Base-by-base conservation (phyloP, 306 rosid species). In the Heteromeles arbutifolia region DNA sequence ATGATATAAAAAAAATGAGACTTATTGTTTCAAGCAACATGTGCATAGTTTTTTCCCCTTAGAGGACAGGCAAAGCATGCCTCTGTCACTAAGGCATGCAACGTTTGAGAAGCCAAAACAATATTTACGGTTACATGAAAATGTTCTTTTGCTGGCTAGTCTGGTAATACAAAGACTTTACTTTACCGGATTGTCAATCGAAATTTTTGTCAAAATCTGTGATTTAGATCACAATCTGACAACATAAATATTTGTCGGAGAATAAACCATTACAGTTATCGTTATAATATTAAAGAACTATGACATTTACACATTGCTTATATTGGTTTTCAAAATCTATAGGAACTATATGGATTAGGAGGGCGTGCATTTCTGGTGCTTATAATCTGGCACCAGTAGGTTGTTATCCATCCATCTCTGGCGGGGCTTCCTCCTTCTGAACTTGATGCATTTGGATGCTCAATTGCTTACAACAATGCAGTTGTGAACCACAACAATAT, bases 341-440 rank as follows among this genome's bases (percentile, higher is more conserved):
- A 92, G 98, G 97, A 87, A 86, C 32, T 95, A 57, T 84, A 90
- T 80, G 85, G 29, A 34, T 67, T 87, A 45, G 98, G 97, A 1
- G 97, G 97, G 64, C 74, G 88, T 4, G 76, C 89, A 48, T 89
- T 90, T 90, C 14, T 87, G 76, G 91, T 90, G 57, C 81, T 87
- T 43, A 95, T 43, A 95, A 92, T 76, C 85, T 92, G 62, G 98
- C 86, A 31, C 97, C 98, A 0, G 86, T 92, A 48, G 97, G 98
- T 63, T 95, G 98, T 52, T 95, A 89, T 58, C 97, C 97, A 44
- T 78, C 90, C 90, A 64, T 22, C 73, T 6, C 69, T 90, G 84
- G 96, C 72, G 67, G 74, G 85, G 69, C 86, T 90, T 84, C 85
- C 92, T 53, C 90, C 5, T 59, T 84, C 88, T 8, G 97, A 92